phyloP scores from a whole-genome alignment of 1,284 basidiomycete genomes.

The Ganoderma lucidum region DNA sequence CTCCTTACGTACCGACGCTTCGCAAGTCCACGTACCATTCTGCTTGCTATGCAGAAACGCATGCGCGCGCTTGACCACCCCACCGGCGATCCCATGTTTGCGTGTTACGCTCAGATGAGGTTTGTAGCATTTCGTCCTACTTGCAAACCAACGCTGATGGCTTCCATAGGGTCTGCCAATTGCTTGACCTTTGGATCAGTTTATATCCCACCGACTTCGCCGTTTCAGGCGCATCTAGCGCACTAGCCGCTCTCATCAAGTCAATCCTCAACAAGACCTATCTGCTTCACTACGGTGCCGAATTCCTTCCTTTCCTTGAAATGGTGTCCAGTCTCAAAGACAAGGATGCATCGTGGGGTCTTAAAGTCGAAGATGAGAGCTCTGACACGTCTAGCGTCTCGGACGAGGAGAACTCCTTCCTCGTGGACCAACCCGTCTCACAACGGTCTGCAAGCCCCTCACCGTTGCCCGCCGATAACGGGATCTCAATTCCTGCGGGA shows the following conservation, averaged over 20 bases:
- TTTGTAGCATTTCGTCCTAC: conserved; percentile 39
- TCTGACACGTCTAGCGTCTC: conserved; percentile 64
- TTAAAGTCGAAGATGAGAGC: conserved; percentile 69
- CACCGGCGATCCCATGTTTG: conserved; percentile 81
- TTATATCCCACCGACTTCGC: conserved; percentile 81
- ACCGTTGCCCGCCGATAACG: conserved; percentile 21
- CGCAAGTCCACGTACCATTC: conserved; percentile 73
- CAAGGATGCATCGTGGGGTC: conserved; percentile 73
- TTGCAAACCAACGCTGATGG: background rate
- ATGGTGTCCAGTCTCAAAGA: conserved; percentile 66
- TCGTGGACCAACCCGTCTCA: conserved; percentile 36
- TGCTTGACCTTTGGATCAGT: conserved; percentile 78
- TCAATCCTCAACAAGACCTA: conserved; percentile 81
- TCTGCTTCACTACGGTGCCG: conserved; percentile 81
- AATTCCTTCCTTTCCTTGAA: conserved; percentile 80
- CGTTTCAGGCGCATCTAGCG: conserved; percentile 73
- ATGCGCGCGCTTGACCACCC: conserved; percentile 78
- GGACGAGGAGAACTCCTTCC: conserved; percentile 60
- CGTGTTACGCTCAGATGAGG: conserved; percentile 86
- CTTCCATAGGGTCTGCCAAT: conserved; percentile 68
- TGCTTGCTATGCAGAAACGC: conserved; percentile 86
- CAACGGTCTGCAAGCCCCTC: conserved; percentile 33
- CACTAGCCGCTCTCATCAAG: conserved; percentile 76
- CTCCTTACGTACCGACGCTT: conserved; percentile 83
- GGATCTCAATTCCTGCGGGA: conserved; percentile 5